These are phyloP conservation scores for Eimeria maxima DNA, from an alignment of 169 alveolate species.

Conservation along the genomic window DNA sequence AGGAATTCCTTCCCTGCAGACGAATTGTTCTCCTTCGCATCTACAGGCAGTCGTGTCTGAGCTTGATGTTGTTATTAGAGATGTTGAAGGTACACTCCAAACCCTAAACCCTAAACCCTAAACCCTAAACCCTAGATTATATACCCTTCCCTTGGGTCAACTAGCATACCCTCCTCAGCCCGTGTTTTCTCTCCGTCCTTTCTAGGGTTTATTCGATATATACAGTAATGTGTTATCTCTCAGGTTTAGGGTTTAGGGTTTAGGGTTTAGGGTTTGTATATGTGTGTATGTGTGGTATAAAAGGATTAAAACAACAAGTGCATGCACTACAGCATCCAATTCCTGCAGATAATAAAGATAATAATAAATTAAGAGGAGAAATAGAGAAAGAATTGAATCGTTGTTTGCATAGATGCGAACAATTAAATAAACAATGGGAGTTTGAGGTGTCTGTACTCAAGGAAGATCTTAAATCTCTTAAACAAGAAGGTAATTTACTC, in stretches of 20 bases:
- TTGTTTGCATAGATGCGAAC: neutral
- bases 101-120: conserved; percentile 45
- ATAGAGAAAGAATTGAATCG: neutral
- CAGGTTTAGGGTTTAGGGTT: conserved; percentile 40
- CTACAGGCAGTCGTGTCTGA: neutral
- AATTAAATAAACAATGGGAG: neutral
- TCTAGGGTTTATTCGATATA: neutral
- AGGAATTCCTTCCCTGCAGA: neutral
- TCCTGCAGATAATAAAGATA: too few relatives aligned
- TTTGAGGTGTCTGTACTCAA: neutral
- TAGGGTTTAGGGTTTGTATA: neutral
- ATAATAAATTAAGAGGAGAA: neutral
- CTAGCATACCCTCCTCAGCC: too few relatives aligned
- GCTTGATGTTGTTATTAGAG: neutral
- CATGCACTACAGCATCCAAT: neutral
- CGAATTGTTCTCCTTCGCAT: neutral
- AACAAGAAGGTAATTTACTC: neutral
- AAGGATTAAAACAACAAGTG: neutral
- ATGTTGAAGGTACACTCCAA: neutral
- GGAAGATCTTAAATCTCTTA: neutral
- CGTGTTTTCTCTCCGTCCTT: too few relatives aligned
- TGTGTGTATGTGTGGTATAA: neutral
- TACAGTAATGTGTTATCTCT: too few relatives aligned
- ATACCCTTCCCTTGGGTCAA: neutral
- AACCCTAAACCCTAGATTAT: neutral